These are phyloP conservation scores for Phycomyces blakesleeanus DNA, from an alignment of 192 early-diverging fungal species.

Conservation along the genomic window DNA sequence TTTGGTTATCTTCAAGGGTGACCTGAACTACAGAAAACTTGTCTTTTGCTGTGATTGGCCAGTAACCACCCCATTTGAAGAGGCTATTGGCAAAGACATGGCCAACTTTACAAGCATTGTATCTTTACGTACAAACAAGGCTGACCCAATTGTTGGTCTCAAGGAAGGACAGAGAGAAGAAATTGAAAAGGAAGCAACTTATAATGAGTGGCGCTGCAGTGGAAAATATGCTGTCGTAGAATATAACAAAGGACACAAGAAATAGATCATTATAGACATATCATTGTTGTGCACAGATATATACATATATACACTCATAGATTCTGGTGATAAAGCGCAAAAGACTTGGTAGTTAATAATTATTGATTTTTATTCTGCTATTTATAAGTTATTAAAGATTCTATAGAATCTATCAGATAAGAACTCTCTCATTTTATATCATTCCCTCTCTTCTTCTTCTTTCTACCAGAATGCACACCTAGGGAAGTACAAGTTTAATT, in stretches of 20 bases:
- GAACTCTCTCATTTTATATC: no score
- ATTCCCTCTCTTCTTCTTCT: no score
- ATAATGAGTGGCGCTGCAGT: constrained; percentile 61
- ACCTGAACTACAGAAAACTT: constrained; percentile 94
- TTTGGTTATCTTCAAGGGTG: constrained; percentile 91
- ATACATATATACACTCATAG: no score
- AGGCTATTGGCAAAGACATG: constrained; percentile 77
- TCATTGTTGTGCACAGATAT: background rate
- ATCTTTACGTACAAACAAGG: constrained; percentile 82
- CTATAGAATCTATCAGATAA: no score
- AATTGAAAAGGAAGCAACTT: constrained; percentile 37
- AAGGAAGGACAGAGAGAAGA: constrained; percentile 48
- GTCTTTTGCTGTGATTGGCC: constrained; percentile 91
- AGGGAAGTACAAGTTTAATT: background rate
- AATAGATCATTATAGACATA: background rate
- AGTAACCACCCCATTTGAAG: constrained; percentile 74
- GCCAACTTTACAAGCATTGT: constrained; percentile 62
- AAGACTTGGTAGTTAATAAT: no score
- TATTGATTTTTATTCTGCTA: no score
- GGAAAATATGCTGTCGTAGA: constrained; percentile 73
- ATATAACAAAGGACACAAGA: constrained; percentile 19
- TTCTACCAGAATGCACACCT: constrained; percentile 23
- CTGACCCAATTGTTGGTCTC: constrained; percentile 78
- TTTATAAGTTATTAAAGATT: no score
- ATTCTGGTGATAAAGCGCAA: no score